Percentiles rank a stretch among this genome's conserved stretches.
phyloP scores from a whole-genome alignment of 2,329 filamentous ascomycete genomes.

The Beauveria varroae region DNA sequence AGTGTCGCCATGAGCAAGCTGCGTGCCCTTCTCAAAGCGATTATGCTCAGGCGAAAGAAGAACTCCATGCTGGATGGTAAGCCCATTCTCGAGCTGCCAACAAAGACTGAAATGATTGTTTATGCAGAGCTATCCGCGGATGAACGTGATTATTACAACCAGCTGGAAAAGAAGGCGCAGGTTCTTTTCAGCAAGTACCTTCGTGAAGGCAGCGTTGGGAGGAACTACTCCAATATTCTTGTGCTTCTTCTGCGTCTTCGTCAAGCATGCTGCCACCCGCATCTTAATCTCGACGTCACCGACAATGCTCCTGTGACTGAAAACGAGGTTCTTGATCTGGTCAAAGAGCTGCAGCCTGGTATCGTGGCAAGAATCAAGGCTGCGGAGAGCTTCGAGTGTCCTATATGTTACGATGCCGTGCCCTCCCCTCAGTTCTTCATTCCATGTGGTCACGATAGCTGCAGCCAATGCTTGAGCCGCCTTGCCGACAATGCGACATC shows the following conservation, averaged over 20 bases:
- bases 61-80: slow-evolving; percentile 70
- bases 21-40: slow-evolving; percentile 68
- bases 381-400: slow-evolving; percentile 63
- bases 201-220: slow-evolving; percentile 57
- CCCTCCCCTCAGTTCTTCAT: slow-evolving; percentile 70
- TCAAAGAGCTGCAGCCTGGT: slow-evolving; percentile 48
- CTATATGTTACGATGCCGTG: slow-evolving; percentile 71
- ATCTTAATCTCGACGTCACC: slow-evolving; percentile 27
- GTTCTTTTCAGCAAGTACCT: slow-evolving; percentile 73
- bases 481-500: slow-evolving; percentile 54
- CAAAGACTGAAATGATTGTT: slow-evolving; percentile 69
- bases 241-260: slow-evolving; percentile 75
- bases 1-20: slow-evolving; percentile 62
- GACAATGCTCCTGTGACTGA: slow-evolving; percentile 31
- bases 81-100: slow-evolving; percentile 69
- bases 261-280: slow-evolving; percentile 50
- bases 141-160: slow-evolving; percentile 71
- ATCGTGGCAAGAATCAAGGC: slow-evolving; percentile 60
- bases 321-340: slow-evolving; percentile 51
- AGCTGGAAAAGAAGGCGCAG: slow-evolving; percentile 60
- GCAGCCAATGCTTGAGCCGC: slow-evolving; percentile 65
- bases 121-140: slow-evolving; percentile 64
- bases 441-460: slow-evolving; percentile 77
- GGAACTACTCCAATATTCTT: slow-evolving; percentile 68
- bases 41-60: slow-evolving; percentile 79